Evolutionary conservation across 306 rosid genomes (phyloP), one percentile per base, ranked within the genome.

Genomic region (Vigna radiata): DNA sequence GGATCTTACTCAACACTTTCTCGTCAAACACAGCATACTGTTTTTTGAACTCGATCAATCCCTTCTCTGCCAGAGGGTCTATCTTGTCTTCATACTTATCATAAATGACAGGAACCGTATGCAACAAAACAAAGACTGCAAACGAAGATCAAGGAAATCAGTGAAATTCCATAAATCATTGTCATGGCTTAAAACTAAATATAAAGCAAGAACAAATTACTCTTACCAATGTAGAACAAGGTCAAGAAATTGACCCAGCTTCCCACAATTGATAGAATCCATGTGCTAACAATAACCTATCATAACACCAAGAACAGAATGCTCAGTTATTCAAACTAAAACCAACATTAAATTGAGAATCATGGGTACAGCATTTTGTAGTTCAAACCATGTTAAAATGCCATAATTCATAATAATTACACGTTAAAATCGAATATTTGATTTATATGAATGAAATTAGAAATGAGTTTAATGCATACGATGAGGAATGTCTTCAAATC

Each of bases 211-310:
- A 27, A 31, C 49, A 54, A 36, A 54, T 29, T 37, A 5, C 72
- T 53, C 87, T 85, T 89, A 94, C 98, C 70, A 67, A 87, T 85
- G 83, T 91, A 94, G 81, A 94, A 89, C 89, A 94, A 59, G 74
- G 98, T 94, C 93, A 91, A 76, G 96, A 94, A 94, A 82, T 86
- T 91, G 88, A 78, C 84, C 84, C 93, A 88, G 56, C 19, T 89
- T 27, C 98, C 98, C 47, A 88, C 82, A 44, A 85, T 79, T 6
- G 98, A 91, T 59, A 94, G 66, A 70, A 91, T 77, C 98, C 98
- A 94, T 85, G 90, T 77, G 82, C 96, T 88, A 81, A 86, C 89
- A 63, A 91, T 78, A 52, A 85, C 91, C 98, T 94, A 66, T 54
- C 58, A 76, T 7, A 49, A 56, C 50, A 72, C 68, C 33, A 33